phyloP scores from a whole-genome alignment of 108 stramenopile genomes.

The Nannochloropsis oceanica region DNA sequence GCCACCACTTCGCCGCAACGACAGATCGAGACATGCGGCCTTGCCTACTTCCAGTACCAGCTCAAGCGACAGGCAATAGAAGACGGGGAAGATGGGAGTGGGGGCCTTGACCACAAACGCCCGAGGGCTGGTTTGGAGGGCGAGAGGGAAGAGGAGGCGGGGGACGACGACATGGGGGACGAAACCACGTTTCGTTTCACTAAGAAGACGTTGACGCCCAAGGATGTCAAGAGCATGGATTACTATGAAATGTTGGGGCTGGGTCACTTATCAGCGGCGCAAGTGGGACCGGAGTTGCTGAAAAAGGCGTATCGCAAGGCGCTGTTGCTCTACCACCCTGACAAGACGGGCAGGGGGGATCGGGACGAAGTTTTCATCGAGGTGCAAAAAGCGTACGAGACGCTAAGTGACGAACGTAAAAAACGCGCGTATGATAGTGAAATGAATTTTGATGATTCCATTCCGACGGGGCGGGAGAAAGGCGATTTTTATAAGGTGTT shows the following conservation, averaged over 20 bases:
- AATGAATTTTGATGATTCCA: constrained; percentile 80
- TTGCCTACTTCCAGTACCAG: not conserved
- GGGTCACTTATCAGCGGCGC: constrained; percentile 10
- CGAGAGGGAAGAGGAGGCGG: not conserved
- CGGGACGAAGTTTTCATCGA: constrained; percentile 60
- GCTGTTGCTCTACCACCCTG: constrained; percentile 41
- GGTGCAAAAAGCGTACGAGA: constrained; percentile 87
- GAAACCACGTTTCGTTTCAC: not conserved
- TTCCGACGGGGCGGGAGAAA: constrained; percentile 48
- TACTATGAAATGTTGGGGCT: constrained; percentile 26
- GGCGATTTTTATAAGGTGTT: constrained; percentile 50
- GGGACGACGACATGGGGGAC: not conserved
- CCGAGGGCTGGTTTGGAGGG: not conserved
- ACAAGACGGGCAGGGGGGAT: constrained; percentile 22
- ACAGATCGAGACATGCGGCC: not conserved
- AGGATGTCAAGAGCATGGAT: constrained; percentile 6
- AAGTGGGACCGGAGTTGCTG: constrained; percentile 14
- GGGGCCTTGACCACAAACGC: not conserved
- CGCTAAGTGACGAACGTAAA: constrained; percentile 58
- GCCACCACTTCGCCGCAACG: not conserved
- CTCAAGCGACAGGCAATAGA: not conserved
- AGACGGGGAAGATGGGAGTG: not conserved
- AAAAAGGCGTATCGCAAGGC: constrained; percentile 42
- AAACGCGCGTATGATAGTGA: constrained; percentile 77
- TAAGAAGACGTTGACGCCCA: constrained; percentile 6